Evolutionary conservation across 73 alveolate species (phyloP).

Genomic region (Strombidium stylifer): DNA sequence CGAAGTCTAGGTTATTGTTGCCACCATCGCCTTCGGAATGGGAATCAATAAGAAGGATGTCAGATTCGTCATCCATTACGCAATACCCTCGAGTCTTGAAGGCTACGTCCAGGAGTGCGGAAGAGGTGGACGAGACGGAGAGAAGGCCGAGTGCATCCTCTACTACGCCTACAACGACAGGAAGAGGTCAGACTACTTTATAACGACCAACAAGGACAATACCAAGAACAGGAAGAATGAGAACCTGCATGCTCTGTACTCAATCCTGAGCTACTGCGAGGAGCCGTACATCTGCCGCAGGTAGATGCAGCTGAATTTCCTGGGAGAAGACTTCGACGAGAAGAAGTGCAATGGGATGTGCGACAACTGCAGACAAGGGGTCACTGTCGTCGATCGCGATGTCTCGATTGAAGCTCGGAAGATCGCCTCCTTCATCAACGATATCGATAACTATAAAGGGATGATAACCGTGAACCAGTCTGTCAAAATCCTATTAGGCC

Average conservation of each 20-base stretch:
- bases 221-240: constrained; percentile 44
- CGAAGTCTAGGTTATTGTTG: constrained; percentile 94
- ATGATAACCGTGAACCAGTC: constrained; percentile 1
- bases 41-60: constrained; percentile 99
- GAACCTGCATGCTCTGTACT: constrained; percentile 47
- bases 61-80: constrained; percentile 97
- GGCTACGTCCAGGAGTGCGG: constrained; percentile 93
- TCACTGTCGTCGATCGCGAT: background rate
- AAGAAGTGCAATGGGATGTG: constrained; percentile 54
- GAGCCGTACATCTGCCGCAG: constrained; percentile 79
- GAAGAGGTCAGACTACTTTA: constrained; percentile 73
- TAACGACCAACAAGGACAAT: constrained; percentile 17
- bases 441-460: background rate
- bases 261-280: constrained; percentile 67
- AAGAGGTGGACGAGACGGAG: constrained; percentile 94
- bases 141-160: constrained; percentile 84
- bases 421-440: background rate
- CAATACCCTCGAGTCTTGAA: constrained; percentile 94
- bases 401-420: constrained; percentile 2
- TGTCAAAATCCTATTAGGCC: constrained; percentile 19
- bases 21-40: constrained; percentile 99
- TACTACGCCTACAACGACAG: constrained; percentile 83
- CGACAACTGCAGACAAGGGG: constrained; percentile 31
- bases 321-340: constrained; percentile 76
- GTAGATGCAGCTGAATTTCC: constrained; percentile 47